Conservation (phyloP, 2,329 filamentous ascomycete genomes). For the Diaporthe nobilis region DNA sequence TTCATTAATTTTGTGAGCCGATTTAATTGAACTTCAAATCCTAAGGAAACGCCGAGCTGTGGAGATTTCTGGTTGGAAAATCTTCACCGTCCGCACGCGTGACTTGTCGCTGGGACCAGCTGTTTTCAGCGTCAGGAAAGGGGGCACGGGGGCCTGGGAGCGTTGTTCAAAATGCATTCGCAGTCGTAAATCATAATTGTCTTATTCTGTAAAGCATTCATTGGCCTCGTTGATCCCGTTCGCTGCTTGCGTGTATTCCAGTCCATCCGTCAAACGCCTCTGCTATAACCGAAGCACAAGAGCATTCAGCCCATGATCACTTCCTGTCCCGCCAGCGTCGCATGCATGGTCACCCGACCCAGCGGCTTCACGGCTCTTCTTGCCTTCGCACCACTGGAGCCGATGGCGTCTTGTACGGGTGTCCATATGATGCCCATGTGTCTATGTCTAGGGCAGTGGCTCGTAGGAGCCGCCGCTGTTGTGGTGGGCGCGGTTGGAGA, state of each 20-base stretch:
- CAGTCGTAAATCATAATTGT: background rate
- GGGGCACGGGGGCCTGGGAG: background rate
- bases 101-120: background rate
- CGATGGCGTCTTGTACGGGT: background rate
- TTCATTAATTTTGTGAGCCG: background rate
- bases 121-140: background rate
- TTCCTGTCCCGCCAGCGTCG: no score
- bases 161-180: background rate
- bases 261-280: background rate
- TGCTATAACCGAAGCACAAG: no score
- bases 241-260: background rate
- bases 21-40: background rate
- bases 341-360: no score
- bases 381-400: background rate
- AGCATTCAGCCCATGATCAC: background rate
- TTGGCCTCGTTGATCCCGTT: background rate
- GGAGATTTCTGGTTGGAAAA: background rate
- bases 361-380: no score
- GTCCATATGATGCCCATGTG: no score
- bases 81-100: no score
- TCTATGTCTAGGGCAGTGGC: constrained; percentile 53
- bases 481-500: constrained; percentile 72
- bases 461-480: constrained; percentile 69
- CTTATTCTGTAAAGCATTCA: background rate
- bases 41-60: background rate